Evolutionary conservation across 2,329 filamentous ascomycete species (phyloP).

Genomic region (Penicillium sp.): DNA sequence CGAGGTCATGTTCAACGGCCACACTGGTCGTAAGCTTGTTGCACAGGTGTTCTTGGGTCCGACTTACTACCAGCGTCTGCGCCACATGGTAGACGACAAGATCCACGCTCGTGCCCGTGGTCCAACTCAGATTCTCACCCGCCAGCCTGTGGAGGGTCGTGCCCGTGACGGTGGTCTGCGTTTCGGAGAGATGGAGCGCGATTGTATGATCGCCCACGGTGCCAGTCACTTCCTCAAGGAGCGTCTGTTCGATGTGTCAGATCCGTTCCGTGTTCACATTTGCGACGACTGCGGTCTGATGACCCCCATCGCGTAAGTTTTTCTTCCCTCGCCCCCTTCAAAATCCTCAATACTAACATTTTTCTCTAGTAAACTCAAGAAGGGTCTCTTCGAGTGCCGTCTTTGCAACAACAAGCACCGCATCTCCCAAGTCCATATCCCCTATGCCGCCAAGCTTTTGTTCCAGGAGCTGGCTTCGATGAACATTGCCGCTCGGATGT

Average conservation of each 20-base stretch:
- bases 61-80: conserved; percentile 97
- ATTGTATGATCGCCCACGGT: conserved; percentile 99
- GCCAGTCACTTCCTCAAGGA: conserved; percentile 97
- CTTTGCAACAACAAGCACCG: conserved; percentile 99
- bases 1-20: conserved; percentile 98
- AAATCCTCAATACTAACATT: conserved; percentile 14
- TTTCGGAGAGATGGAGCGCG: conserved; percentile 99
- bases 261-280: conserved; percentile 96
- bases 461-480: conserved; percentile 98
- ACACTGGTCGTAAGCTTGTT: conserved; percentile 91
- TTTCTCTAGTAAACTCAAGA: conserved; percentile 77
- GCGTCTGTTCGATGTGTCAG: conserved; percentile 93
- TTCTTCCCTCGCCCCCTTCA: neutral
- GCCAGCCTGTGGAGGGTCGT: conserved; percentile 97
- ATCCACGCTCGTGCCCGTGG: conserved; percentile 98
- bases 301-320: conserved; percentile 95
- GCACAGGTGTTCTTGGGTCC: conserved; percentile 96
- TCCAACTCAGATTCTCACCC: conserved; percentile 94
- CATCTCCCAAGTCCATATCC: conserved; percentile 97
- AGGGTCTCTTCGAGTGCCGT: conserved; percentile 94
- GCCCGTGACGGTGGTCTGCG: conserved; percentile 96
- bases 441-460: conserved; percentile 94
- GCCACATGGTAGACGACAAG: conserved; percentile 99
- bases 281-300: conserved; percentile 99
- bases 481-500: conserved; percentile 98